phyloP scores from a whole-genome alignment of 495 filamentous ascomycete species.

The Penicillium paradoxum region DNA sequence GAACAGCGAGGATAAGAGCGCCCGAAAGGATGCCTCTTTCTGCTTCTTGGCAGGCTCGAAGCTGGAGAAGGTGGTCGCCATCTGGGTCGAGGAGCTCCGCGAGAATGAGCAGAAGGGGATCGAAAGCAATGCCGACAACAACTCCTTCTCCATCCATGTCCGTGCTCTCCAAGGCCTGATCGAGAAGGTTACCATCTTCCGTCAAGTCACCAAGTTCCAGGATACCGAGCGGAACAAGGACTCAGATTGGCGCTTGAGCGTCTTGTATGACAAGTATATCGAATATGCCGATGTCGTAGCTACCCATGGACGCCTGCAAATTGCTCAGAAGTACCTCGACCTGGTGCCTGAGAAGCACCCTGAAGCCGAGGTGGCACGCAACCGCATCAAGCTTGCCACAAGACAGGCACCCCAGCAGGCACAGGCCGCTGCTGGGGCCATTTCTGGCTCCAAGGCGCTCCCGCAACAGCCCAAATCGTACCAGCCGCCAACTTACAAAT shows the following conservation, averaged over 20 bases:
- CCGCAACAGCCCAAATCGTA: constrained; percentile 37
- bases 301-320: constrained; percentile 76
- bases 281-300: constrained; percentile 97
- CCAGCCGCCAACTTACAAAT: constrained; percentile 34
- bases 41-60: constrained; percentile 94
- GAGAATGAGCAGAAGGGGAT: constrained; percentile 73
- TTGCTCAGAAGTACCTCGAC: constrained; percentile 87
- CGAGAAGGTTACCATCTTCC: constrained; percentile 97
- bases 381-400: constrained; percentile 81
- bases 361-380: constrained; percentile 80
- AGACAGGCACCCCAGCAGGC: constrained; percentile 53
- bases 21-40: constrained; percentile 85
- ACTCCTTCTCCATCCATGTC: constrained; percentile 88
- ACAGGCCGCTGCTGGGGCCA: constrained; percentile 24
- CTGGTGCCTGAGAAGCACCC: constrained; percentile 82
- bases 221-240: constrained; percentile 65
- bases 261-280: constrained; percentile 89
- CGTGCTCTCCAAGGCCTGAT: constrained; percentile 85
- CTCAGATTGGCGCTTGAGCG: constrained; percentile 81
- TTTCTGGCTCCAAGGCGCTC: constrained; percentile 30
- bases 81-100: constrained; percentile 86
- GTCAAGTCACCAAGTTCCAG: constrained; percentile 84
- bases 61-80: constrained; percentile 89
- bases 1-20: constrained; percentile 43
- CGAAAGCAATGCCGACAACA: constrained; percentile 61